phyloP scores from a whole-genome alignment of 139 green algal species.

The Pycnococcus provasolii region DNA sequence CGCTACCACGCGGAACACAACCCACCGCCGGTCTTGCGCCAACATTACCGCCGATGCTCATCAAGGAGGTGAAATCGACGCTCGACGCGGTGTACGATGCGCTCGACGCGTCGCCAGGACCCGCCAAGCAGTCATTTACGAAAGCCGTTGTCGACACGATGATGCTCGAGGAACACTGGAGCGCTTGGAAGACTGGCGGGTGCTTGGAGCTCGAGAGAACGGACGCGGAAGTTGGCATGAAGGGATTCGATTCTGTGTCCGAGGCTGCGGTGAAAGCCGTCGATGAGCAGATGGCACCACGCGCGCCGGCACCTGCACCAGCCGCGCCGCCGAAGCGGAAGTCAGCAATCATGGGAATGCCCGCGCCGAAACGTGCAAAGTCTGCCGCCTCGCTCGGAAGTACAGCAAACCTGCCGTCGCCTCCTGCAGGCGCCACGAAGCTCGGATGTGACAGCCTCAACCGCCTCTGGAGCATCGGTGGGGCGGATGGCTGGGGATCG shows the following conservation, averaged over 20 bases:
- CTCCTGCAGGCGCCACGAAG: background rate
- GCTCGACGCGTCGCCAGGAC: background rate
- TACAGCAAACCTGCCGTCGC: background rate
- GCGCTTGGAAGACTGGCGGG: background rate
- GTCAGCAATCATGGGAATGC: background rate
- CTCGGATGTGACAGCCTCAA: background rate
- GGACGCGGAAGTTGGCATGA: too few species aligned
- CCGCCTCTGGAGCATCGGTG: constrained; percentile 7
- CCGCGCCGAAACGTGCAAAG: background rate
- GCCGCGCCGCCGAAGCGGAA: background rate
- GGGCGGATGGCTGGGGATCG: background rate
- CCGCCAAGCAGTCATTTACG: background rate
- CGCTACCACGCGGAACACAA: too few species aligned
- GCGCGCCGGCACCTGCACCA: background rate
- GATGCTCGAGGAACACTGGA: background rate
- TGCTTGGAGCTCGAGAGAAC: background rate
- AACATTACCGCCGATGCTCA: background rate
- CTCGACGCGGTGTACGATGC: background rate
- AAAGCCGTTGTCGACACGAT: background rate
- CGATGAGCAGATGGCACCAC: background rate
- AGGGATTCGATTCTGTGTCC: too few species aligned
- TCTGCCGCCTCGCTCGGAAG: background rate
- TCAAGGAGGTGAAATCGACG: background rate
- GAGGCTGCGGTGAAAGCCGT: background rate
- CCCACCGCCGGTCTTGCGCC: constrained; percentile 18